These are phyloP conservation scores for Bolboschoenoplectus hybrid DNA, from an alignment of 202 grass and related monocot species.

Conservation along the genomic window DNA sequence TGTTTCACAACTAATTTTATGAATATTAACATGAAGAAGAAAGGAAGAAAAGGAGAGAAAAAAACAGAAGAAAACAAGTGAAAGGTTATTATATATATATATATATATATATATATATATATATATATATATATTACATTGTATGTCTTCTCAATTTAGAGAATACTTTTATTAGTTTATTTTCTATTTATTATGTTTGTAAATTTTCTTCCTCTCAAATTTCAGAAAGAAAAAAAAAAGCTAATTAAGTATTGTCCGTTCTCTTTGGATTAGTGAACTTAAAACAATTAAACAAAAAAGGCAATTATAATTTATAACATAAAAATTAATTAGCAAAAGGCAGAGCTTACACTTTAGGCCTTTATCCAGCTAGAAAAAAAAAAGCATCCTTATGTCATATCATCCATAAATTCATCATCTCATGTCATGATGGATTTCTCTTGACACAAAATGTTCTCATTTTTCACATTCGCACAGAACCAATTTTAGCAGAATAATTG, in stretches of 20 bases:
- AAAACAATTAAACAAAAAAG: neutral
- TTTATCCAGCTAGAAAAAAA: constrained; percentile 29
- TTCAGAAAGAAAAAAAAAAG: neutral
- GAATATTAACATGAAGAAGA: too few species aligned
- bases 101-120: too few species aligned
- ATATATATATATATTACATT: too few species aligned
- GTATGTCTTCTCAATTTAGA: neutral
- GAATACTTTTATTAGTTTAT: neutral
- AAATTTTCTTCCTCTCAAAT: neutral
- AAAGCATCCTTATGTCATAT: constrained; percentile 25
- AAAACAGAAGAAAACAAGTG: too few species aligned
- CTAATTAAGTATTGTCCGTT: neutral
- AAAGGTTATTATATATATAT: too few species aligned
- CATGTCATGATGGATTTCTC: constrained; percentile 1
- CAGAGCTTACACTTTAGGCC: constrained; percentile 11
- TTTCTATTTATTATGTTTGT: neutral
- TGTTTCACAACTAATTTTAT: too few species aligned
- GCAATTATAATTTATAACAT: neutral
- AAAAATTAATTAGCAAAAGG: constrained; percentile 14
- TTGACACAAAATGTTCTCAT: neutral
- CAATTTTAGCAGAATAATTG: constrained; percentile 16
- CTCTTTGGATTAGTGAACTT: neutral
- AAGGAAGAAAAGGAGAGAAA: too few species aligned
- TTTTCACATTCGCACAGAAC: neutral
- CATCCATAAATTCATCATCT: constrained; percentile 30